phyloP scores from a whole-genome alignment of 176 grass and related monocot species.

The Themeda triandra region DNA sequence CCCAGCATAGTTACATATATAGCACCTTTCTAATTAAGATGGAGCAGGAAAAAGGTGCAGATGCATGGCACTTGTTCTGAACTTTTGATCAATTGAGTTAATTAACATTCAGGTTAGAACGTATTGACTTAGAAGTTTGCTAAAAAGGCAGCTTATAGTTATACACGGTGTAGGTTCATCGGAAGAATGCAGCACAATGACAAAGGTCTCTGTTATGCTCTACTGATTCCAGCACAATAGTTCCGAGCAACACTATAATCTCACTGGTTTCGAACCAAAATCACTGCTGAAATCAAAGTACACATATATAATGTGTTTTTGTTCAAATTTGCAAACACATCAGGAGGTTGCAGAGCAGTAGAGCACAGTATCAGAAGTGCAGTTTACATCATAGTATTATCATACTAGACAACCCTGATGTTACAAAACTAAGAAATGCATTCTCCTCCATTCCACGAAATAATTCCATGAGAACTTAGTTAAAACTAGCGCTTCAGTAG shows the following conservation, averaged over 20 bases:
- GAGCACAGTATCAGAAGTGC: background rate
- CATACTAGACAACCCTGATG: background rate
- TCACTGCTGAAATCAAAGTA: background rate
- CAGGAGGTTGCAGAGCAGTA: background rate
- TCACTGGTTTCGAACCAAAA: background rate
- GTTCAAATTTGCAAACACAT: background rate
- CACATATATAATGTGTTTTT: background rate
- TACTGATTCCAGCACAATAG: background rate
- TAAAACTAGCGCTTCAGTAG: background rate
- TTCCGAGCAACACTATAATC: background rate
- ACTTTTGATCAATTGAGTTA: background rate
- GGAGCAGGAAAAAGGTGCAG: background rate
- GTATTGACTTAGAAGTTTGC: background rate
- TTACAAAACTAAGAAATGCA: background rate
- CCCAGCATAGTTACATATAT: background rate
- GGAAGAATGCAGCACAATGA: background rate
- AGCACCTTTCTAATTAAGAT: background rate
- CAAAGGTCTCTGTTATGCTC: too few species aligned
- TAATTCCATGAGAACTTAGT: background rate
- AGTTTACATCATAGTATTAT: background rate
- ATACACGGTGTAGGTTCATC: too few species aligned
- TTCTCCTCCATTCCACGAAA: background rate
- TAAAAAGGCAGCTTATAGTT: background rate
- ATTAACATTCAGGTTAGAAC: background rate
- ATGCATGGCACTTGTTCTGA: background rate